Percentiles rank a stretch among this genome's conserved stretches.
Evolutionary conservation across 805 yeast genomes (phyloP).

Genomic region (Wickerhamomyces alni): DNA sequence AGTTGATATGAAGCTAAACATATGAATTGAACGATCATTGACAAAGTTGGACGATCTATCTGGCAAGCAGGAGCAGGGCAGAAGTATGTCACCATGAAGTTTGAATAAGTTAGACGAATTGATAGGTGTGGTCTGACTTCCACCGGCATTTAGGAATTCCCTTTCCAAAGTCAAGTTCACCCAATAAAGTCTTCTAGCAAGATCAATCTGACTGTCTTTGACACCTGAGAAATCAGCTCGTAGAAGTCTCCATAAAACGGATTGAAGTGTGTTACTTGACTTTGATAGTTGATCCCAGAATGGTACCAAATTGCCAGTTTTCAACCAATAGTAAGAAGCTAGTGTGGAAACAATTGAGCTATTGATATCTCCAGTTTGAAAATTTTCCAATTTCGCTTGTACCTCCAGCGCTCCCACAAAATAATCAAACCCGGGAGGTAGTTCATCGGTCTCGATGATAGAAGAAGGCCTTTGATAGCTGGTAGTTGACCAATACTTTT

Average conservation of each 20-base stretch:
- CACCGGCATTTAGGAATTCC: background rate
- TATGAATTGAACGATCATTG: too few relatives aligned
- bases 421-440: slow-evolving; percentile 3
- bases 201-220: background rate
- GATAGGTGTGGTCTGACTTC: background rate
- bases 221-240: background rate
- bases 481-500: background rate
- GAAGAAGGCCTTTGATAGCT: background rate
- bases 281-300: slow-evolving; percentile 3
- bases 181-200: slow-evolving; percentile 3
- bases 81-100: background rate
- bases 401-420: background rate
- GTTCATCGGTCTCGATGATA: background rate
- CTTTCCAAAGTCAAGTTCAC: slow-evolving; percentile 1
- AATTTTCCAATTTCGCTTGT: background rate
- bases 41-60: too few relatives aligned
- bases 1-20: slow-evolving; percentile 4
- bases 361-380: background rate
- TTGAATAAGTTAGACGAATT: background rate
- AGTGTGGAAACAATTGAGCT: background rate
- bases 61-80: slow-evolving; percentile 2
- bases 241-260: background rate
- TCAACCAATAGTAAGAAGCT: slow-evolving; percentile 1
- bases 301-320: slow-evolving; percentile 2
- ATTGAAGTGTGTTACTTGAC: background rate